phyloP scores from a whole-genome alignment of 192 early-diverging fungal species.

The Diversispora eburnea region DNA sequence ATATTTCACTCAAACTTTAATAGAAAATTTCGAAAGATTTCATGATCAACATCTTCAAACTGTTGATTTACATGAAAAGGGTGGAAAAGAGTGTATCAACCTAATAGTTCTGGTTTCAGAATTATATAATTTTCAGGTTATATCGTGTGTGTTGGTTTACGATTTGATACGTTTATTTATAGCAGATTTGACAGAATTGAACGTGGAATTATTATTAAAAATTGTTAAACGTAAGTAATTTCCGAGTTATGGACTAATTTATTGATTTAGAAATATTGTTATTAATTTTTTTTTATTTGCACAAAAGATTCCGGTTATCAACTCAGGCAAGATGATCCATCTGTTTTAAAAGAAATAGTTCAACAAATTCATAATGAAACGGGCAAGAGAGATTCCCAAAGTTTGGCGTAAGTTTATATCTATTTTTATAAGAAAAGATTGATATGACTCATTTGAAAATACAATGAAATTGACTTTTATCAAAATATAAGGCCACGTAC shows the following conservation, averaged over 20 bases:
- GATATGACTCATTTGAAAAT: too few species aligned
- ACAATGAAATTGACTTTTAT: conserved; percentile 11
- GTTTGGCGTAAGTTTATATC: conserved; percentile 38
- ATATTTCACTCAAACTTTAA: conserved; percentile 68
- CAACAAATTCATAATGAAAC: conserved; percentile 57
- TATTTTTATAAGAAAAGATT: not conserved
- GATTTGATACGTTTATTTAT: conserved; percentile 76
- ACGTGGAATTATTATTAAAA: conserved; percentile 85
- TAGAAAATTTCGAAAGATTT: conserved; percentile 66
- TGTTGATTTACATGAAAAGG: conserved; percentile 38
- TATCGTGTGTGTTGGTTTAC: conserved; percentile 83
- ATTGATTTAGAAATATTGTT: not conserved
- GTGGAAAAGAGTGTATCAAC: conserved; percentile 75
- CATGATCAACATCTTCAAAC: conserved; percentile 44
- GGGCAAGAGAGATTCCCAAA: conserved; percentile 40
- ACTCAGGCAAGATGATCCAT: conserved; percentile 88
- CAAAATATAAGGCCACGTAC: conserved; percentile 50
- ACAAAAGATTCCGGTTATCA: conserved; percentile 69
- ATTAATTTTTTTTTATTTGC: not conserved
- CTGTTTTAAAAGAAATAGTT: conserved; percentile 88
- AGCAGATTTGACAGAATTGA: conserved; percentile 70
- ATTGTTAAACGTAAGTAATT: conserved; percentile 61
- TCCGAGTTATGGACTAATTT: not conserved
- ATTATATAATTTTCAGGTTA: conserved; percentile 86
- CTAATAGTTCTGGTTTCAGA: conserved; percentile 75